Evolutionary conservation across 768 basidiomycete genomes (phyloP), one percentile per base, ranked within the genome.

Genomic region (Amanita subjunquillea): DNA sequence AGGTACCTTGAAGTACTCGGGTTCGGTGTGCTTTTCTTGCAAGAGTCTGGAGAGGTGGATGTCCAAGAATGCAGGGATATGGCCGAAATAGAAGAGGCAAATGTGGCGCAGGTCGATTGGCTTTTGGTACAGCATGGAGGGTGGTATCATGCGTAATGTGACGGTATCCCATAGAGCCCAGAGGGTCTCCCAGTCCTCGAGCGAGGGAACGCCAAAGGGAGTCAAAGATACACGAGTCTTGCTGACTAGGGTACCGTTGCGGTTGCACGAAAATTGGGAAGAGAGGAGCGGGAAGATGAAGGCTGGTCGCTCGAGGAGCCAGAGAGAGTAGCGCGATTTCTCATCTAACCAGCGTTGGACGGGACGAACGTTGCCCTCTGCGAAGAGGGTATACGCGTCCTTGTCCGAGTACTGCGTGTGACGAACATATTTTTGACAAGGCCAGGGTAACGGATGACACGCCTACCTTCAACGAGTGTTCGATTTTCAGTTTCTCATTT

Each of bases 31-130:
- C 1, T 84, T 79, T 59, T 93, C 87, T 38, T 79, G 62, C 48
- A 96, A 65, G 10, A 91, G 66, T 46, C 76, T 74, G 2, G 89
- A 88, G 45, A 95, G 67, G 61, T 95, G 87, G 22, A 96, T 96
- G 60, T 96, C 94, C 56, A 94, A 66, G 71, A 95, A 96, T 17
- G 89, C 76, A 2, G 91, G 91, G 43, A 97, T 91, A 64, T 98
- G 96, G 0, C 95, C 95, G 10, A 91, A 62, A 67, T 97, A 97
- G 70, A 99, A 99, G n/a, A 98, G 75, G 62, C 92, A 95, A 53
- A 95, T 92, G 65, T 98, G 94, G 29, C 96, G 78, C 43, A 98
- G 71, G 61, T 96, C 85, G 55, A 98, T 97, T 3, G 95, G 94
- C 63, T 90, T 95, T 63, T 88, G 73, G 63, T 83, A 84, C 23